Evolutionary conservation across 2,329 filamentous ascomycete genomes (phyloP).

Genomic region (Neofusicoccum umdonicola): DNA sequence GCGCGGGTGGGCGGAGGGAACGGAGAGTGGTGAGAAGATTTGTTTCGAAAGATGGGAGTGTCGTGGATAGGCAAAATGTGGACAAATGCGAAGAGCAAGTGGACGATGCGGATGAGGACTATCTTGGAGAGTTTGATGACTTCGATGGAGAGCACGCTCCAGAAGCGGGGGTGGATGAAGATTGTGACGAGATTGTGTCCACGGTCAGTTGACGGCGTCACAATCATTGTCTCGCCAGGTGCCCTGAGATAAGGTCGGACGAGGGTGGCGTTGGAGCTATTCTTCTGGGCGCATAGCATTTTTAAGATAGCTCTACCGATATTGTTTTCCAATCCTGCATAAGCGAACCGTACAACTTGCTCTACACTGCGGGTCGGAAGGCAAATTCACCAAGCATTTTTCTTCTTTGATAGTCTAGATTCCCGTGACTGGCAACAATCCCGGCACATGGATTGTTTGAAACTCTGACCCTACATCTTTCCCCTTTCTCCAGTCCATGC

Average conservation of each 20-base stretch:
- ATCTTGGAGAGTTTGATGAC: neutral
- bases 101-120: neutral
- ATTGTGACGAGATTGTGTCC: neutral
- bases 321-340: neutral
- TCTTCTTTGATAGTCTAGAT: too few relatives aligned
- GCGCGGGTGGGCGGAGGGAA: conserved; percentile 17
- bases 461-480: too few relatives aligned
- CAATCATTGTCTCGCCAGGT: too few relatives aligned
- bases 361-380: too few relatives aligned
- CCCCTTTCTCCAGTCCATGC: too few relatives aligned
- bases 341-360: too few relatives aligned
- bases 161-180: neutral
- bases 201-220: too few relatives aligned
- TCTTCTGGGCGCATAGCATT: neutral
- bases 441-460: too few relatives aligned
- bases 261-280: neutral
- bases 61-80: conserved; percentile 22
- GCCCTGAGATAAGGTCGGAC: neutral
- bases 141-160: neutral
- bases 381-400: too few relatives aligned
- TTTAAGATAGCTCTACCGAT: neutral
- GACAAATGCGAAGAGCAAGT: neutral
- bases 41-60: conserved; percentile 28
- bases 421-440: too few relatives aligned
- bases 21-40: conserved; percentile 16